Evolutionary conservation across 2,329 filamentous ascomycete genomes (phyloP).

Genomic region (Myrmaecium sp.): DNA sequence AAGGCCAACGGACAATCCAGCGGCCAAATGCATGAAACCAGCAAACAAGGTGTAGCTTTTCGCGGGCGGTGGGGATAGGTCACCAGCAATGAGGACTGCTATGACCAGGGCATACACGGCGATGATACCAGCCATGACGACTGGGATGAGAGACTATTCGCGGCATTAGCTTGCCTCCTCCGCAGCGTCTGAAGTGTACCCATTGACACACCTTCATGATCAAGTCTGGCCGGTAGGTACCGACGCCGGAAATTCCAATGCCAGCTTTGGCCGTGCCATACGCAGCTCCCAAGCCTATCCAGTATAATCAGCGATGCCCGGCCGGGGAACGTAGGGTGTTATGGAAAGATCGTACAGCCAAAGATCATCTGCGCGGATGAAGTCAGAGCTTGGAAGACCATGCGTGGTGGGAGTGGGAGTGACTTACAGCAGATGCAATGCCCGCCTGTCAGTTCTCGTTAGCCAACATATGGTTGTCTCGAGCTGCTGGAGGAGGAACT

Average conservation of each 20-base stretch:
- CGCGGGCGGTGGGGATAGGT: slow-evolving; percentile 55
- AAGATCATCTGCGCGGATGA: slow-evolving; percentile 47
- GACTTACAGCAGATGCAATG: slow-evolving; percentile 50
- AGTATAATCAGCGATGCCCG: slow-evolving; percentile 8
- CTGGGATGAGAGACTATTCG: slow-evolving; percentile 58
- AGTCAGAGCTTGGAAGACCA: slow-evolving; percentile 6
- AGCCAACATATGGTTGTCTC: slow-evolving; percentile 1
- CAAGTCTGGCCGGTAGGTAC: slow-evolving; percentile 68
- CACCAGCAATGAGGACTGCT: slow-evolving; percentile 84
- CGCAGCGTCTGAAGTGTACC: slow-evolving; percentile 4
- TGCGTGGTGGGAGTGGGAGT: slow-evolving; percentile 1
- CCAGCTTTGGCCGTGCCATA: slow-evolving; percentile 81
- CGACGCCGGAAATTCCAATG: slow-evolving; percentile 73
- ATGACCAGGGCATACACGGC: slow-evolving; percentile 96
- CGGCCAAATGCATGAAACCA: slow-evolving; percentile 85
- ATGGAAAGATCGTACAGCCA: slow-evolving; percentile 43
- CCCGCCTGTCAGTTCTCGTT: slow-evolving; percentile 53
- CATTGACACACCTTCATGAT: slow-evolving; percentile 65
- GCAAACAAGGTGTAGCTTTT: slow-evolving; percentile 71
- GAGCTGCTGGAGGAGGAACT: slow-evolving; percentile 17
- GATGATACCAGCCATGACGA: slow-evolving; percentile 98
- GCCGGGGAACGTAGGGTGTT: slow-evolving; percentile 4
- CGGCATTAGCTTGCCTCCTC: slow-evolving; percentile 1
- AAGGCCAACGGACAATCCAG: slow-evolving; percentile 59
- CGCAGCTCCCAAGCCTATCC: slow-evolving; percentile 52